phyloP scores from a whole-genome alignment of 352 stramenopile species.

The Phytophthora meadii region DNA sequence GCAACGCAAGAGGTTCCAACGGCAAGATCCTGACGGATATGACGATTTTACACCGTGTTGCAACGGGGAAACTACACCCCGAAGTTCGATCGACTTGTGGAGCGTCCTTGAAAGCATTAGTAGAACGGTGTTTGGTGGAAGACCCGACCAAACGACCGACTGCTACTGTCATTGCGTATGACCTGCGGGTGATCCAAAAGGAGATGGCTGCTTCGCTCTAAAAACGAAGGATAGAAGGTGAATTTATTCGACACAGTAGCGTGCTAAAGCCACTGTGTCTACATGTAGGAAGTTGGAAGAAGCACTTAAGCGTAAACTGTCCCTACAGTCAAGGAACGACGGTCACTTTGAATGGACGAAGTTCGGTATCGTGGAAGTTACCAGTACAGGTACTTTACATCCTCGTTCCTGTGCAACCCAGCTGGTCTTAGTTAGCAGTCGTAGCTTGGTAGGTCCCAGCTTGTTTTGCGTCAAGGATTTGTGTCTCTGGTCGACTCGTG shows the following conservation, averaged over 20 bases:
- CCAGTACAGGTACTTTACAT: slow-evolving; percentile 20
- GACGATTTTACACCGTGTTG: slow-evolving; percentile 55
- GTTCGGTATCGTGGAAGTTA: slow-evolving; percentile 3
- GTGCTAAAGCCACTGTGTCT: slow-evolving; percentile 5
- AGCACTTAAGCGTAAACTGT: too few relatives aligned
- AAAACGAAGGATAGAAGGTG: background rate
- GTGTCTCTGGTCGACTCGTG: background rate
- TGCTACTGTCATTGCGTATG: slow-evolving; percentile 31
- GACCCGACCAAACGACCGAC: slow-evolving; percentile 19
- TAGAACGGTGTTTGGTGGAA: slow-evolving; percentile 25
- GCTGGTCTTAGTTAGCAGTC: slow-evolving; percentile 21
- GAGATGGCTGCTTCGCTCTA: slow-evolving; percentile 32
- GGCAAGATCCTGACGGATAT: slow-evolving; percentile 61
- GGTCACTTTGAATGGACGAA: background rate
- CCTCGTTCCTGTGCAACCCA: slow-evolving; percentile 12
- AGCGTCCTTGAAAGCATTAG: slow-evolving; percentile 13
- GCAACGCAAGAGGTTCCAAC: slow-evolving; percentile 34
- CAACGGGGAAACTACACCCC: slow-evolving; percentile 42
- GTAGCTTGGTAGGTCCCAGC: slow-evolving; percentile 22
- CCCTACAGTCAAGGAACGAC: background rate
- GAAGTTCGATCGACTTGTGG: slow-evolving; percentile 22
- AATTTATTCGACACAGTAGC: slow-evolving; percentile 20
- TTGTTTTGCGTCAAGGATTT: slow-evolving; percentile 39
- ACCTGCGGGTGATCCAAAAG: slow-evolving; percentile 33
- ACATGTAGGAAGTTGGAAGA: slow-evolving; percentile 1